Base-by-base conservation (phyloP, 148 eudicot genomes). In the Chenopodium quinoa region DNA sequence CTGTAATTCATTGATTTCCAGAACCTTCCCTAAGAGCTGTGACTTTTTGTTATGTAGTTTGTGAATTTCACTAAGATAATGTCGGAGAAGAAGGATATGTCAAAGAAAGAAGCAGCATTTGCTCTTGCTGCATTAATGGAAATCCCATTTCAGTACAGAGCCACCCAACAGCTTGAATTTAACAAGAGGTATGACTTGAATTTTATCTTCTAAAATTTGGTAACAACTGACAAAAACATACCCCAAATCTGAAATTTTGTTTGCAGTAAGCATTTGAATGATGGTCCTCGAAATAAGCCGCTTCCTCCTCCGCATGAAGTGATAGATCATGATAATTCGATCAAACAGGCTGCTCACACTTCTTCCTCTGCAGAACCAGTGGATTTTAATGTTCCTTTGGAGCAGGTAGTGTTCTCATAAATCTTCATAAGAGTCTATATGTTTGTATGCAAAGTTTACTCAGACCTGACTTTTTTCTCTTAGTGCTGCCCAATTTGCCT, bases 61-160 rank as follows among this genome's bases (percentile, higher is more conserved):
- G 97, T 93, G 44, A 87, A 93, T 84, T 91, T 91, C 86, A 90
- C 93, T 68, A 90, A 91, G 75, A 91, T 93, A 62, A 93, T 90
- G 91, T 89, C 93, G 0, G 93, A 89, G 72, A 88, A 88, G 79
- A 85, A 85, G 29, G 84, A 84, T 65, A 76, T 71, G 75, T 76
- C 90, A 3, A 93, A 88, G 81, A 91, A 89, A 83, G 97, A 93
- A 85, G 83, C 97, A 81, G 92, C 90, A 32, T 93, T 93, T 84
- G 95, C 97, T 37, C 93, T 93, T 44, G 97, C 93, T 82, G 97
- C 95, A 74, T 83, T 91, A 27, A 93, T 93, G 97, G 97, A 93
- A 84, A 89, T 93, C 85, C 97, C 97, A 58, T 65, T 83, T 65
- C 97, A 93, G 85, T 93, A 91, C 83, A 88, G 88, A 83, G 94